Percentiles rank a stretch among this genome's conserved stretches.
phyloP scores from a whole-genome alignment of 2,329 filamentous ascomycete genomes.

The Apiospora kogelbergensis region DNA sequence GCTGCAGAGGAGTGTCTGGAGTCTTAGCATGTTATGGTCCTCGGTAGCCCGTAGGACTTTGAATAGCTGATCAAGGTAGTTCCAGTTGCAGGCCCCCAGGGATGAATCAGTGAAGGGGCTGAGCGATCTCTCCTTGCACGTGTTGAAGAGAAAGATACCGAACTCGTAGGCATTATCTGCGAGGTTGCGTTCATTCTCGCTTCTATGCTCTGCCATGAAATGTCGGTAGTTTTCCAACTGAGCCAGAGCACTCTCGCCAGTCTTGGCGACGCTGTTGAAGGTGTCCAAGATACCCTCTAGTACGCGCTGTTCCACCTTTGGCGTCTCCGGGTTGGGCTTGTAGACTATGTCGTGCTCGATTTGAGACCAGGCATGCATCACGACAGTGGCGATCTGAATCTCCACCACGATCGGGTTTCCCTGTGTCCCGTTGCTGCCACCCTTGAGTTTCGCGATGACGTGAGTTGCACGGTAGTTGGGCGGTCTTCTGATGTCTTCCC shows the following conservation, averaged over 20 bases:
- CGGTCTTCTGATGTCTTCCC: not conserved
- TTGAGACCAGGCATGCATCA: conserved; percentile 29
- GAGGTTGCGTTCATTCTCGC: not conserved
- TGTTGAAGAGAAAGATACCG: not conserved
- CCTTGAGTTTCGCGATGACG: not conserved
- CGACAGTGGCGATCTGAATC: conserved; percentile 29
- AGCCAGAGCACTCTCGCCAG: not conserved
- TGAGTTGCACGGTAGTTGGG: not conserved
- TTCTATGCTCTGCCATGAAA: not conserved
- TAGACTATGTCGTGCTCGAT: conserved; percentile 29
- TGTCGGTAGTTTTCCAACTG: not conserved
- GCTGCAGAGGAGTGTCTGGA: not conserved
- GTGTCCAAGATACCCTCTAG: not conserved
- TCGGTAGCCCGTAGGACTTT: not conserved
- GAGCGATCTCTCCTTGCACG: not conserved
- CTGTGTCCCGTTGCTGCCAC: not conserved
- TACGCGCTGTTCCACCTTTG: not conserved
- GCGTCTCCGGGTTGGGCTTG: conserved; percentile 16
- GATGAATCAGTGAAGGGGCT: not conserved
- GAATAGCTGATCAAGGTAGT: not conserved
- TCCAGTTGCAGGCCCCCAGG: not conserved
- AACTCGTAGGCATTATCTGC: not conserved
- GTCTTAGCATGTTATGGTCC: not conserved
- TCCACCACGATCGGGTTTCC: conserved; percentile 18
- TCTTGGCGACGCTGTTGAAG: not conserved